Evolutionary conservation across 345 rosid genomes (phyloP).

Genomic region (Syzygium aromaticum): DNA sequence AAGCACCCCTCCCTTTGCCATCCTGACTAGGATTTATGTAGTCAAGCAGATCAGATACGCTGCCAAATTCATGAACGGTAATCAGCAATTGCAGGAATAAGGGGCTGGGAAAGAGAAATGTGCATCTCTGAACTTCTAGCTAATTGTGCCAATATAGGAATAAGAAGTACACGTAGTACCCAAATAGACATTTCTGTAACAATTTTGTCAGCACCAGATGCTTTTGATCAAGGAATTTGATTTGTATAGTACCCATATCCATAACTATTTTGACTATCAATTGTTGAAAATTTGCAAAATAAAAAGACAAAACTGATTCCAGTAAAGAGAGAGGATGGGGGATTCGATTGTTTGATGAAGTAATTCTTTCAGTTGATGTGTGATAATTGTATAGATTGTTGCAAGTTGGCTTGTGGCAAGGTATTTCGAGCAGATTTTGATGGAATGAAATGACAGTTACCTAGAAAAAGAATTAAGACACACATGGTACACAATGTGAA

Average conservation of each 20-base stretch:
- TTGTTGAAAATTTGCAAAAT: background rate
- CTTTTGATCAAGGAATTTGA: background rate
- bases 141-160: background rate
- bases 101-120: background rate
- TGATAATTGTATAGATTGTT: background rate
- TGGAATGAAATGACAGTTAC: background rate
- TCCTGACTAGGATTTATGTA: constrained; percentile 84
- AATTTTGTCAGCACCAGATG: background rate
- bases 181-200: background rate
- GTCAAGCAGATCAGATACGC: constrained; percentile 95
- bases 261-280: background rate
- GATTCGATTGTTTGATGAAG: background rate
- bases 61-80: constrained; percentile 17
- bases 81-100: background rate
- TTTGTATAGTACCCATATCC: background rate
- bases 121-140: background rate
- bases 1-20: constrained; percentile 58
- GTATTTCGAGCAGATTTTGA: background rate
- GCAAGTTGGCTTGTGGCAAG: background rate
- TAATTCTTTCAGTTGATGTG: background rate
- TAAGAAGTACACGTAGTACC: background rate
- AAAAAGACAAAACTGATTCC: background rate
- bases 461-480: background rate
- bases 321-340: background rate
- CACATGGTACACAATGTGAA: background rate